These are phyloP conservation scores for Termitomyces sp. DNA, from an alignment of 768 basidiomycete species.

Conservation along the genomic window DNA sequence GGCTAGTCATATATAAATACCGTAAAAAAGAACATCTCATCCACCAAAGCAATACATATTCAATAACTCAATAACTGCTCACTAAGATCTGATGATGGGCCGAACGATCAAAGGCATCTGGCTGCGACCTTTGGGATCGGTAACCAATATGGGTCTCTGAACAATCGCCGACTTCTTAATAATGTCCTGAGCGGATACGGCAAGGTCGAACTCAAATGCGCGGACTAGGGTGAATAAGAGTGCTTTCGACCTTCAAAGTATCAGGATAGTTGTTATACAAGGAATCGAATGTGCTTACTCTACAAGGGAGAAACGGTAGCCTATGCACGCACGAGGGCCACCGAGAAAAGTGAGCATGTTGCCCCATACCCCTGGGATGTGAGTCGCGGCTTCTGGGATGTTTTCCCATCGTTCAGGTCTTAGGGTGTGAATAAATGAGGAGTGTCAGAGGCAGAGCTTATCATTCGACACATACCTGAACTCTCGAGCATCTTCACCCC, in stretches of 20 bases:
- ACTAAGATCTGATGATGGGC: conserved; percentile 10
- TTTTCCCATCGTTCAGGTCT: conserved; percentile 68
- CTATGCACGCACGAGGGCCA: conserved; percentile 66
- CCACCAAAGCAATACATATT: not conserved
- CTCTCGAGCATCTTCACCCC: conserved; percentile 63
- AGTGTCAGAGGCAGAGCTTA: not conserved
- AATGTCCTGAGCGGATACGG: conserved; percentile 46
- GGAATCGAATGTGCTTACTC: conserved; percentile 34
- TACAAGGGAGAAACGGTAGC: conserved; percentile 59
- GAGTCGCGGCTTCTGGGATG: conserved; percentile 39
- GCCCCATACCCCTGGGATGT: conserved; percentile 60
- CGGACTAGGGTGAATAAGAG: conserved; percentile 50
- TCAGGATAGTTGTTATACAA: not conserved
- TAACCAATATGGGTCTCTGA: conserved; percentile 42
- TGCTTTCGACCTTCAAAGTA: conserved; percentile 30
- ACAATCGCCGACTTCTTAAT: conserved; percentile 37
- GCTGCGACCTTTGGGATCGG: conserved; percentile 35
- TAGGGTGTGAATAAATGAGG: conserved; percentile 22
- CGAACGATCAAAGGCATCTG: conserved; percentile 45
- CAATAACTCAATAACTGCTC: not conserved
- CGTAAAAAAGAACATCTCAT: not conserved
- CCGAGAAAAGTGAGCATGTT: conserved; percentile 62
- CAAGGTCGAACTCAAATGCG: conserved; percentile 53
- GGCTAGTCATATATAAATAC: not conserved
- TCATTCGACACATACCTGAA: conserved; percentile 45